Conservation (phyloP, 805 yeast genomes). For the Ogataea ramenticola region DNA sequence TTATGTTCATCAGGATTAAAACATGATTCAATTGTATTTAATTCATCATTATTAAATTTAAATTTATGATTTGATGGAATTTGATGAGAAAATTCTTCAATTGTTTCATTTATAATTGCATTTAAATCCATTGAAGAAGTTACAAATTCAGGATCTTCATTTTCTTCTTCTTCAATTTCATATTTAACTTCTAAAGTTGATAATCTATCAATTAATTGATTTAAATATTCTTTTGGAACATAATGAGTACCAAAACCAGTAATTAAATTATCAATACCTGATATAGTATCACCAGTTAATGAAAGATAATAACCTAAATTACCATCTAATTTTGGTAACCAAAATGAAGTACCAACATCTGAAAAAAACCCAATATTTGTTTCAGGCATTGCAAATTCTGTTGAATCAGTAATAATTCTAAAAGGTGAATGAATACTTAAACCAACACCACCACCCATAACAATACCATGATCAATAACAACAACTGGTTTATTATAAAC, state of each 20-base stretch:
- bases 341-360: constrained; percentile 92
- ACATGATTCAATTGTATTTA: constrained; percentile 59
- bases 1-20: constrained; percentile 41
- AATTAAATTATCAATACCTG: constrained; percentile 74
- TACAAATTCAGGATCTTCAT: constrained; percentile 11
- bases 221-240: constrained; percentile 59
- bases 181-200: constrained; percentile 41
- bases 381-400: constrained; percentile 96
- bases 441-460: constrained; percentile 99
- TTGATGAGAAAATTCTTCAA: constrained; percentile 72
- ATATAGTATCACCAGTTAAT: constrained; percentile 72
- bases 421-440: constrained; percentile 85
- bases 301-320: constrained; percentile 82
- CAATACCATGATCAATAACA: constrained; percentile 83
- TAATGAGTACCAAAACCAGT: constrained; percentile 90
- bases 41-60: constrained; percentile 47
- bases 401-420: constrained; percentile 86
- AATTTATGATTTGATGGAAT: constrained; percentile 58
- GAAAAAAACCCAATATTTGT: constrained; percentile 94
- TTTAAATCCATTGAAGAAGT: constrained; percentile 31
- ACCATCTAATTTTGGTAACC: constrained; percentile 75
- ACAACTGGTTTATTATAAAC: constrained; percentile 84
- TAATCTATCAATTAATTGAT: constrained; percentile 57
- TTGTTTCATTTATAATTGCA: constrained; percentile 57
- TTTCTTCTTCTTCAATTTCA: constrained; percentile 6